Percentiles rank a stretch among this genome's conserved stretches.
phyloP scores from a whole-genome alignment of 1,284 basidiomycete genomes.

The Cutaneotrichosporon cavernicola region DNA sequence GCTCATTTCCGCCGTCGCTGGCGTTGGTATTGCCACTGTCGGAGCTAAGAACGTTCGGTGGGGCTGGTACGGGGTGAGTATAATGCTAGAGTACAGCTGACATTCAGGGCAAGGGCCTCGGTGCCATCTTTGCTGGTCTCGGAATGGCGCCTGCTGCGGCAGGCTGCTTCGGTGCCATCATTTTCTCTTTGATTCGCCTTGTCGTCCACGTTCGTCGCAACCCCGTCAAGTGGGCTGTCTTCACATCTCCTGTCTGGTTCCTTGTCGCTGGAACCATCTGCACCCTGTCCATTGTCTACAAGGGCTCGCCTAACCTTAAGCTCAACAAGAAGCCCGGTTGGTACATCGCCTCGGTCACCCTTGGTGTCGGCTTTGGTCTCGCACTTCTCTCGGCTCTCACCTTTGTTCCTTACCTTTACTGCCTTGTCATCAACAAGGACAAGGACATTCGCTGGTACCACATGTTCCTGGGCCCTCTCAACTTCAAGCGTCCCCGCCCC shows the following conservation, averaged over 20 bases:
- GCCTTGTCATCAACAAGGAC: conserved; percentile 54
- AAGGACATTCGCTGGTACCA: conserved; percentile 52
- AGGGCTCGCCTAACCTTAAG: conserved; percentile 54
- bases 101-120: conserved; percentile 52
- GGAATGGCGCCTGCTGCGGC: conserved; percentile 50
- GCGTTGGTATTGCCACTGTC: conserved; percentile 56
- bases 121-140: conserved; percentile 54
- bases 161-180: conserved; percentile 52
- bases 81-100: neutral
- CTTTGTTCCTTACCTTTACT: conserved; percentile 56
- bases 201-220: conserved; percentile 52
- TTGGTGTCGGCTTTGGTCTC: conserved; percentile 53
- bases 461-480: conserved; percentile 53
- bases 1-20: conserved; percentile 55
- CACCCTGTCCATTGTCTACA: conserved; percentile 53
- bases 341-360: conserved; percentile 48
- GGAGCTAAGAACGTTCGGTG: conserved; percentile 54
- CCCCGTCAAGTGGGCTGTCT: conserved; percentile 51
- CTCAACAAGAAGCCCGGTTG: conserved; percentile 49
- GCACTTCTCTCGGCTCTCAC: conserved; percentile 51
- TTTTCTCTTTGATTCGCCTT: conserved; percentile 54
- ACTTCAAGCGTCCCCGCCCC: conserved; percentile 49
- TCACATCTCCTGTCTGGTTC: conserved; percentile 55
- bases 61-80: conserved; percentile 54
- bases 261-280: conserved; percentile 49